Percentiles rank a stretch among this genome's conserved stretches.
phyloP scores from a whole-genome alignment of 805 yeast species.

The Cyberlindnera meyerae region DNA sequence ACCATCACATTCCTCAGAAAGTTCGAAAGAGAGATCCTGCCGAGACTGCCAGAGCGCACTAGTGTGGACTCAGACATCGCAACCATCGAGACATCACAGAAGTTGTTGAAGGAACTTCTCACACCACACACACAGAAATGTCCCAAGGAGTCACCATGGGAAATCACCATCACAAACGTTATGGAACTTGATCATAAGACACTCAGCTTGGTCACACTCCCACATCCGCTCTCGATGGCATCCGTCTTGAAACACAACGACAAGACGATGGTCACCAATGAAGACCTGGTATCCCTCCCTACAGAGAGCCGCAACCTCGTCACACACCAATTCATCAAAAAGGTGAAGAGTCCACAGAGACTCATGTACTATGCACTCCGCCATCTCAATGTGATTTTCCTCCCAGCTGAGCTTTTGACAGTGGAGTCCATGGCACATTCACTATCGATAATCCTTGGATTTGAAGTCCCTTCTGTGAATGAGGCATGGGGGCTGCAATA shows the following conservation, averaged over 20 bases:
- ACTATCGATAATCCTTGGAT: slow-evolving; percentile 8
- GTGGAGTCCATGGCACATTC: slow-evolving; percentile 8
- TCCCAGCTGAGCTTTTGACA: slow-evolving; percentile 11
- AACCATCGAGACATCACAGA: slow-evolving; percentile 2
- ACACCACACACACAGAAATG: slow-evolving; percentile 2
- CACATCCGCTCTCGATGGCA: slow-evolving; percentile 18
- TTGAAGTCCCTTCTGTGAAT: slow-evolving; percentile 7
- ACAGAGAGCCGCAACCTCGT: slow-evolving; percentile 4
- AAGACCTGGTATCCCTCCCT: slow-evolving; percentile 2
- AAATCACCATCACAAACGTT: slow-evolving; percentile 5
- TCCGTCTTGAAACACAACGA: slow-evolving; percentile 13
- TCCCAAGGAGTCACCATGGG: slow-evolving; percentile 1
- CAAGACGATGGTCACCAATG: slow-evolving; percentile 7
- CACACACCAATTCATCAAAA: background rate
- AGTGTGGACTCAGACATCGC: slow-evolving; percentile 7
- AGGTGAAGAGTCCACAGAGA: background rate
- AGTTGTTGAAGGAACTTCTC: slow-evolving; percentile 6
- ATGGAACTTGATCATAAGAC: background rate
- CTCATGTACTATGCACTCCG: slow-evolving; percentile 1
- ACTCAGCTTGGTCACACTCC: slow-evolving; percentile 14
- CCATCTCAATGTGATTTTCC: slow-evolving; percentile 2
- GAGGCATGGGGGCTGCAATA: slow-evolving; percentile 10
- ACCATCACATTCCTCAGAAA: slow-evolving; percentile 6
- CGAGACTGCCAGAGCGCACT: slow-evolving; percentile 7
- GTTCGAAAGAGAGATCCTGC: slow-evolving; percentile 11